A percentile compares a stretch with the other conserved stretches of the same genome.
These are phyloP conservation scores for Kregervanrija pseudodelftensis DNA, from an alignment of 805 yeast species.

Conservation along the genomic window DNA sequence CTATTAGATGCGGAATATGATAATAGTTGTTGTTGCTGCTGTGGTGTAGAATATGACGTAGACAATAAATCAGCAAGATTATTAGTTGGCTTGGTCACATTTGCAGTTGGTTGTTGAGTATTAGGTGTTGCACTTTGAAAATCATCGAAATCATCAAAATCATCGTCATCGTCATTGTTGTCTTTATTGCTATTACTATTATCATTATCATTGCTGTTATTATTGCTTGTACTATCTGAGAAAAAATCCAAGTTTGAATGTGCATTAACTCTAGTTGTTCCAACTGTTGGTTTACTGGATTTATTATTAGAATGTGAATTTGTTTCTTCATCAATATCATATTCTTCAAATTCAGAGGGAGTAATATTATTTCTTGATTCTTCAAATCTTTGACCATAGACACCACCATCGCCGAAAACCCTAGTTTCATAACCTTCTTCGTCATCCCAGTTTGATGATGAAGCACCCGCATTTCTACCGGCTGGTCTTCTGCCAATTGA, in stretches of 20 bases:
- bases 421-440: conserved; percentile 38
- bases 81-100: conserved; percentile 13
- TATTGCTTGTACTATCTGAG: not conserved
- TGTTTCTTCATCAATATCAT: conserved; percentile 38
- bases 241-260: conserved; percentile 40
- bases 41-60: conserved; percentile 21
- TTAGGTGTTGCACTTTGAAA: conserved; percentile 52
- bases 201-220: not conserved
- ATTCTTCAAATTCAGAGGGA: conserved; percentile 49
- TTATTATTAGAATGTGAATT: conserved; percentile 20
- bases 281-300: conserved; percentile 26
- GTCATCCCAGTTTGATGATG: conserved; percentile 38
- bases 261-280: conserved; percentile 38
- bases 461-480: not conserved
- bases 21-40: conserved; percentile 11
- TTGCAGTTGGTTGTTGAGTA: conserved; percentile 10
- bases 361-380: conserved; percentile 39
- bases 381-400: conserved; percentile 58
- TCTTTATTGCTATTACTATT: conserved; percentile 11
- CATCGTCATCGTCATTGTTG: conserved; percentile 50
- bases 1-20: conserved; percentile 1
- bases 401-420: conserved; percentile 68
- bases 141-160: conserved; percentile 67
- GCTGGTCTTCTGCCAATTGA: conserved; percentile 12
- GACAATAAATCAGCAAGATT: conserved; percentile 29